Conservation (phyloP, 1,139 yeast genomes). For the Fermentozyma sake region DNA sequence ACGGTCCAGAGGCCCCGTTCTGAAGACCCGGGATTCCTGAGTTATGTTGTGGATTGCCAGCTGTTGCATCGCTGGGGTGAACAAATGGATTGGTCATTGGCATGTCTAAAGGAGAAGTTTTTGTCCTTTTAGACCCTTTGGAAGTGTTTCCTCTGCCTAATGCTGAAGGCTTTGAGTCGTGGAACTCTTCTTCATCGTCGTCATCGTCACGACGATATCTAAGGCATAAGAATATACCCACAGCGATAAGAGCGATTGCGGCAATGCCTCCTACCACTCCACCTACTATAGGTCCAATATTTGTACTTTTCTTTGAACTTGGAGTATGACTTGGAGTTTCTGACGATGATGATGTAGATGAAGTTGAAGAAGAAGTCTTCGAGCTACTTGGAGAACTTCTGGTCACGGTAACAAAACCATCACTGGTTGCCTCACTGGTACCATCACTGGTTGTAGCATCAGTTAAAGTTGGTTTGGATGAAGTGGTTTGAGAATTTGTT, state of each 20-base stretch:
- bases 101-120: slow-evolving; percentile 10
- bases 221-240: slow-evolving; percentile 42
- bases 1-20: slow-evolving; percentile 5
- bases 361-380: slow-evolving; percentile 7
- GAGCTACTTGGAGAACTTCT: slow-evolving; percentile 14
- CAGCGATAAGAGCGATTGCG: slow-evolving; percentile 43
- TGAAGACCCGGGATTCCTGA: too few relatives aligned
- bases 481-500: slow-evolving; percentile 4
- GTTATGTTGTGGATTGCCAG: too few relatives aligned
- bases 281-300: slow-evolving; percentile 59
- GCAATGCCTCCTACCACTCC: slow-evolving; percentile 66
- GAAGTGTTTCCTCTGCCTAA: slow-evolving; percentile 27
- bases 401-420: slow-evolving; percentile 11
- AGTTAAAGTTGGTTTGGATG: slow-evolving; percentile 2
- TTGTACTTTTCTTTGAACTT: slow-evolving; percentile 12
- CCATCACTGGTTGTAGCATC: too few relatives aligned
- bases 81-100: slow-evolving; percentile 47
- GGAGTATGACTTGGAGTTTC: not conserved
- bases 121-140: slow-evolving; percentile 18
- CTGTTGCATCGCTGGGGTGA: slow-evolving; percentile 51
- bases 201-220: slow-evolving; percentile 38
- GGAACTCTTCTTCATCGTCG: slow-evolving; percentile 45
- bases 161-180: slow-evolving; percentile 28
- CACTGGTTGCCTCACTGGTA: slow-evolving; percentile 1
- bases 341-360: slow-evolving; percentile 5